Percentiles rank a stretch among this genome's conserved stretches.
Evolutionary conservation across 2,329 filamentous ascomycete genomes (phyloP).

Genomic region (Pestalotiopsis sp.): DNA sequence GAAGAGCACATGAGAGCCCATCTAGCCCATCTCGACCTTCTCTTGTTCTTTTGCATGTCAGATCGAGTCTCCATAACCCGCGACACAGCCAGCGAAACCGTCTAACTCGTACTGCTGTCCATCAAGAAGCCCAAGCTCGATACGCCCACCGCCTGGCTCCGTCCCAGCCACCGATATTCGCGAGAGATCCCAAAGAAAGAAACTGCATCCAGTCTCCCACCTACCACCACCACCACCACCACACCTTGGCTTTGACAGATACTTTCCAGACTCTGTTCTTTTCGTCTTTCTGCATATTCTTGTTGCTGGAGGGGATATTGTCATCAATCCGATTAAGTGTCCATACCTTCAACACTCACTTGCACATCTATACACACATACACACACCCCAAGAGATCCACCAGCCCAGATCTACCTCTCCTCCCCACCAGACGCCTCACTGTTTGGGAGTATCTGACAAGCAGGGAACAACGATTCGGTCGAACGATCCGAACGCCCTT

Average conservation of each 20-base stretch:
- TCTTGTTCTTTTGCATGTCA: background rate
- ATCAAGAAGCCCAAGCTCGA: background rate
- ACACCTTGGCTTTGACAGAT: background rate
- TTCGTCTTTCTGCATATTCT: background rate
- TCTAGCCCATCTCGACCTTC: background rate
- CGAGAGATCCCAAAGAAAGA: background rate
- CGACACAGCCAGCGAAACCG: background rate
- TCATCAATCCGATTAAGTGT: slow-evolving; percentile 9
- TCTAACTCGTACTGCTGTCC: background rate
- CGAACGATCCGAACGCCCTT: background rate
- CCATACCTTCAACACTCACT: slow-evolving; percentile 2
- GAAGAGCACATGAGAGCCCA: background rate
- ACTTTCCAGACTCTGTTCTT: background rate
- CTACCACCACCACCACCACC: background rate
- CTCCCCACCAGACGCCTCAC: background rate
- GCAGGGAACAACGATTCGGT: slow-evolving; percentile 7
- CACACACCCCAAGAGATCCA: background rate
- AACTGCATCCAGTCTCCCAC: background rate
- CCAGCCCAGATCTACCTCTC: background rate
- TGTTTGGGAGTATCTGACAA: slow-evolving; percentile 9
- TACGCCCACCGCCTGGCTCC: background rate
- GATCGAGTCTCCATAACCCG: background rate
- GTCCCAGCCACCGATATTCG: background rate
- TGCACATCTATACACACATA: slow-evolving; percentile 1
- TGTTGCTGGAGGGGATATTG: background rate